Base-by-base conservation (phyloP, 2,329 filamentous ascomycete species). In the Chrysoporthe austroafricana region DNA sequence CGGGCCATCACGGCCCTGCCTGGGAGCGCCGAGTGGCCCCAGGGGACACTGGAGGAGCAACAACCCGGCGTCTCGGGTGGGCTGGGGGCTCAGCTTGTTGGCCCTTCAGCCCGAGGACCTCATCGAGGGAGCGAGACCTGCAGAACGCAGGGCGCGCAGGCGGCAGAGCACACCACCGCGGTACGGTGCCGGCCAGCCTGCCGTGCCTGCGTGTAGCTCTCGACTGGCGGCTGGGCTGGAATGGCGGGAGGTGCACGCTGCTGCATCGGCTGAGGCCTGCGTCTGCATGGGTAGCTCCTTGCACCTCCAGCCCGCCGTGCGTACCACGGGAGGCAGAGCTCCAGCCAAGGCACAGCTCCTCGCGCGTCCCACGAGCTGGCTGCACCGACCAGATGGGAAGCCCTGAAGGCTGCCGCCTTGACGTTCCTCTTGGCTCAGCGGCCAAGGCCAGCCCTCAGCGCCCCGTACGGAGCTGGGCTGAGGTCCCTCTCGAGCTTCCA, bases 231-330 rank as follows among this genome's bases (percentile, higher is more conserved):
- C 32, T 46, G 50, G 42, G 57, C 50, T 56, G 62, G 50, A 43
- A 43, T 56, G 62, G 52, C 14, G 11, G 39, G 26, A 32, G n/a
- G 14, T 11, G 36, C 36, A 43, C 43, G 26, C 26, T 26, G 26
- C 50, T 63, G 62, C 62, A 57, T 56, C 6, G 50, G 52, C 42
- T 62, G 60, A 48, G 18, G 43, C 60, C 32, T 43, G 39, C 58
- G 44, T 44, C 60, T 62, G 60, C 60, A 62, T 62, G 60, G 52
- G 59, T 61, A 48, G 59, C 59, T 61, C 43, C 42, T 46, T 42
- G 34, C 54, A 39, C 54, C 54, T n/a, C 16, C 26, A 14, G 8
- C 11, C 32, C 34, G 18, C 34, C 46, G 13, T 46, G 21, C n/a
- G 14, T 39, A 44, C 36, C 32, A 43, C 50, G 21, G 48, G 18